phyloP scores from a whole-genome alignment of 352 stramenopile genomes.

The Lagenidium sp. region DNA sequence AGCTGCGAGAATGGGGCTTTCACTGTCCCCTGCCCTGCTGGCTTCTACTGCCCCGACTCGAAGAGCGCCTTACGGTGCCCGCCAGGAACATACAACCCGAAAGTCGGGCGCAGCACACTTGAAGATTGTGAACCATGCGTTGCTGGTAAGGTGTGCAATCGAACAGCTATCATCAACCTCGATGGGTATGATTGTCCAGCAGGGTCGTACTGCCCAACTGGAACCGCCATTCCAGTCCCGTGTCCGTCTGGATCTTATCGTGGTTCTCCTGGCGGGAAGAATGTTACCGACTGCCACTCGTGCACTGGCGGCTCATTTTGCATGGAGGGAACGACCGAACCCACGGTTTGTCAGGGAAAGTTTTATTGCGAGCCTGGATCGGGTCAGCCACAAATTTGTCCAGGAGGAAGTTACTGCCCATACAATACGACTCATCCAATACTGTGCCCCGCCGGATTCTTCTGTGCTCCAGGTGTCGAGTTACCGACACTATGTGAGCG shows the following conservation, averaged over 20 bases:
- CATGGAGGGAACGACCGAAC: constrained; percentile 25
- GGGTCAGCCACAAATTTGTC: constrained; percentile 39
- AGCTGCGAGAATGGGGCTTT: constrained; percentile 70
- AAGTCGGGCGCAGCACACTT: constrained; percentile 19
- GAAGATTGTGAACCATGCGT: constrained; percentile 55
- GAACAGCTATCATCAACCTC: constrained; percentile 46
- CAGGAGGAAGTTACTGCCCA: constrained; percentile 60
- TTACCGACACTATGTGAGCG: constrained; percentile 27
- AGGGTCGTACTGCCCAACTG: constrained; percentile 60
- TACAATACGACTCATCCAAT: constrained; percentile 56
- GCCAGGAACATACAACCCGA: constrained; percentile 46
- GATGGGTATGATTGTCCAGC: constrained; percentile 54
- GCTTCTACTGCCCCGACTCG: constrained; percentile 41
- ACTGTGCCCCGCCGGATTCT: constrained; percentile 62
- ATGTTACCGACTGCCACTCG: constrained; percentile 23
- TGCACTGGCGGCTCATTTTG: constrained; percentile 67
- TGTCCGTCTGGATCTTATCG: constrained; percentile 45
- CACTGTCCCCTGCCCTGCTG: constrained; percentile 52
- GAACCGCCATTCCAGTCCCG: constrained; percentile 16
- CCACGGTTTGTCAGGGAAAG: constrained; percentile 33
- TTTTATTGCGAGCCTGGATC: constrained; percentile 54
- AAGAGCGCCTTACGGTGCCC: constrained; percentile 41
- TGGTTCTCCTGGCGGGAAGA: constrained; percentile 20
- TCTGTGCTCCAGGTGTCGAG: constrained; percentile 37
- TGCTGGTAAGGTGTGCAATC: constrained; percentile 66